Base-by-base conservation (phyloP, 257 asterid species). In the Hygrophila difformis region DNA sequence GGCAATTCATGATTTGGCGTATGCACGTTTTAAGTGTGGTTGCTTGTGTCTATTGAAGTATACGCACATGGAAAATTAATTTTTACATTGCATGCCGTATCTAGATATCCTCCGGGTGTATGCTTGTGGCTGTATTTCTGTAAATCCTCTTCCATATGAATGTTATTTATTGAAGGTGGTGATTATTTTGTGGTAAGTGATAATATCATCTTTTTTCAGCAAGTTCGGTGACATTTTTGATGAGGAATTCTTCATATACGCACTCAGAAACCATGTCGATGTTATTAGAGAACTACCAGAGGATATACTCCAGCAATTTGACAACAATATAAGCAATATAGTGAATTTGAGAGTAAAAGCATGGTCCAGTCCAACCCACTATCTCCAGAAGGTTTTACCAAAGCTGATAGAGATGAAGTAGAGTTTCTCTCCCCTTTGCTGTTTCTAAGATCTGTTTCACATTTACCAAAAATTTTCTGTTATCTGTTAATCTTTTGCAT, bases 371-470 rank as follows among this genome's bases (percentile, higher is more conserved):
- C 72, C 83, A 57, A 63, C 62, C 38, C 86, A 72, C 66, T 91
- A 91, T 65, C 74, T 76, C 31, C 87, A 81, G 42, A 76, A 64
- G 35, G 99, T 91, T 64, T 81, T 86, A 39, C 99, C 99, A 20
- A 82, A 78, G 82, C 70, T 91, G 53, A 89, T 86, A 22, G 99
- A 91, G 73, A 95, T 82, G 62, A 86, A 76, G 99, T 91, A n/a
- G 70, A 80, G 94, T 67, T 40, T 15, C 65, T 57, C 50, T 55
- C 56, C 37, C 31, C 8, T 26, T 8, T 26, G 31, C 10, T 33
- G 12, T 33, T 33, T 9, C 10, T 33, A 2, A 33, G 3, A 2
- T 3, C 37, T 9, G 2, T 10, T 66, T 62, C 57, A 39, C 26
- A 21, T 53, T 55, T 11, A 17, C 59, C 10, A 39, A 48, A 39